phyloP scores from a whole-genome alignment of 768 basidiomycete species.

The Mycena rebaudengoi region DNA sequence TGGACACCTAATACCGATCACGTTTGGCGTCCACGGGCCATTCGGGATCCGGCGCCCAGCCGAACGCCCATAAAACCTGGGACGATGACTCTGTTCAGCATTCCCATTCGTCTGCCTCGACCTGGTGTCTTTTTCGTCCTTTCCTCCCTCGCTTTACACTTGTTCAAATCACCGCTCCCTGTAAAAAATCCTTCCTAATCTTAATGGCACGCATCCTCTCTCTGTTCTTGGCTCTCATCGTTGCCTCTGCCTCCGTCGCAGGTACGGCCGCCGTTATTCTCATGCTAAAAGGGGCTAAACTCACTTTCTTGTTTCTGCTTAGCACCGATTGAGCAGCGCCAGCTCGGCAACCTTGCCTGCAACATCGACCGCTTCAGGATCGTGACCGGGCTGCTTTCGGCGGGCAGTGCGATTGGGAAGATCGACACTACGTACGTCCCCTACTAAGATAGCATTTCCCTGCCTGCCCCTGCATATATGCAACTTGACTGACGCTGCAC shows the following conservation, averaged over 20 bases:
- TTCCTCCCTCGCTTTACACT: background rate
- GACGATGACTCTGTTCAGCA: background rate
- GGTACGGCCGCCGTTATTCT: background rate
- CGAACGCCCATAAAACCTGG: too few relatives aligned
- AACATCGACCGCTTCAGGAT: background rate
- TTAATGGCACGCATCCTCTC: background rate
- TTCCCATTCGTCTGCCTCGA: background rate
- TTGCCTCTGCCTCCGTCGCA: background rate
- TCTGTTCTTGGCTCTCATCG: background rate
- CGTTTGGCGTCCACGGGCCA: too few relatives aligned
- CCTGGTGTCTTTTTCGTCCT: slow-evolving; percentile 1
- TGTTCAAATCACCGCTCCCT: too few relatives aligned
- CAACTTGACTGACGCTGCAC: background rate
- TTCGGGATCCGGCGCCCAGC: too few relatives aligned
- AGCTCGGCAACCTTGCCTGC: background rate
- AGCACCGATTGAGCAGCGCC: background rate
- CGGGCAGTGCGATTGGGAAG: background rate
- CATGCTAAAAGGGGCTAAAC: background rate
- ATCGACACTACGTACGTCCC: background rate
- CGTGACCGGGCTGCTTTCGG: background rate
- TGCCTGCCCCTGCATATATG: background rate
- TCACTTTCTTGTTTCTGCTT: background rate
- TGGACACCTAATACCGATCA: too few relatives aligned
- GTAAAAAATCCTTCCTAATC: too few relatives aligned
- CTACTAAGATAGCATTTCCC: background rate